phyloP scores from a whole-genome alignment of 2,329 filamentous ascomycete species.

The Rasamsonia emersonii region DNA sequence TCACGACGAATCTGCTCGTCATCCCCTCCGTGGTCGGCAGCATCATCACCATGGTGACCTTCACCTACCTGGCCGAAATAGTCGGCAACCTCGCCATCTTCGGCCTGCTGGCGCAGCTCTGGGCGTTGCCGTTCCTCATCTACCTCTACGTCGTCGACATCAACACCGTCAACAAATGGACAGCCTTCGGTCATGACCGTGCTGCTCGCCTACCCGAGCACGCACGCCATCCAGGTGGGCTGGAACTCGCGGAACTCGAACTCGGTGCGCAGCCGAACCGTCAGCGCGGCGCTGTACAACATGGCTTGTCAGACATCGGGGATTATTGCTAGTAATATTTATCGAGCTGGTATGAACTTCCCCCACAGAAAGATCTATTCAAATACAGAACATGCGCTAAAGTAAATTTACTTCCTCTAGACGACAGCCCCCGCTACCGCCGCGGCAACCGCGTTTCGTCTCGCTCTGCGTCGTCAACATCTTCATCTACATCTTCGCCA shows the following conservation, averaged over 20 bases:
- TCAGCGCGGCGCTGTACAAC: conserved; percentile 40
- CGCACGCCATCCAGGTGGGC: conserved; percentile 41
- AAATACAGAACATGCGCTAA: background rate
- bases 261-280: conserved; percentile 40
- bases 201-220: conserved; percentile 42
- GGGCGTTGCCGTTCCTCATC: conserved; percentile 44
- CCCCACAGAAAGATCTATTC: too few relatives aligned
- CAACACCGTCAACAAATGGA: conserved; percentile 31
- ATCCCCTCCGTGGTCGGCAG: conserved; percentile 37
- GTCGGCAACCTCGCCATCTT: conserved; percentile 39
- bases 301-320: conserved; percentile 29
- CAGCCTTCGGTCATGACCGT: conserved; percentile 32
- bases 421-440: conserved; percentile 44
- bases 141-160: conserved; percentile 34
- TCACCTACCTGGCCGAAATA: conserved; percentile 20
- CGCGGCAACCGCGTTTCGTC: conserved; percentile 44
- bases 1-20: conserved; percentile 16
- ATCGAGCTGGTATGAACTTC: conserved; percentile 13
- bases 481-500: conserved; percentile 19
- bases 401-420: too few relatives aligned
- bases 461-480: conserved; percentile 39
- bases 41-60: conserved; percentile 19
- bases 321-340: conserved; percentile 30
- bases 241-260: conserved; percentile 44
- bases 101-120: conserved; percentile 41